phyloP scores from a whole-genome alignment of 1,139 yeast genomes.

The Diutina mesorugosa region DNA sequence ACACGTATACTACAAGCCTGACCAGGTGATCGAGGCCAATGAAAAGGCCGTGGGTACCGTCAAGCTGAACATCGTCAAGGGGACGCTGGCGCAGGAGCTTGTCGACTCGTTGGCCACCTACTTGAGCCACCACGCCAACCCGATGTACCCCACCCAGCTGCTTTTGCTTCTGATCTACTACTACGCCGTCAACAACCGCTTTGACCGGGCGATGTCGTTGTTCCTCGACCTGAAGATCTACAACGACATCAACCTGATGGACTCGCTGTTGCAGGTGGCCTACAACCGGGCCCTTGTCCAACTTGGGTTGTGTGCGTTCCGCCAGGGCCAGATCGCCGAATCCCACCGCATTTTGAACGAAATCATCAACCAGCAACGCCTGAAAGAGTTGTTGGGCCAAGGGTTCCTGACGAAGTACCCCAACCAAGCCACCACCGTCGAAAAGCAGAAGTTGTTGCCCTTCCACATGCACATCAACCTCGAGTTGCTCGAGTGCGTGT shows the following conservation, averaged over 20 bases:
- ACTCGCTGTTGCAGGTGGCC: conserved; percentile 75
- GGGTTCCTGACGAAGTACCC: conserved; percentile 65
- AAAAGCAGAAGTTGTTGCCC: conserved; percentile 80
- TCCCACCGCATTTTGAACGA: conserved; percentile 83
- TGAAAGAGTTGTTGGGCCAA: conserved; percentile 91
- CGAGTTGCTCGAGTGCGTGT: conserved; percentile 89
- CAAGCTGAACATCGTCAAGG: not conserved
- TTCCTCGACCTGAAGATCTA: conserved; percentile 78
- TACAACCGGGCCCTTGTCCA: conserved; percentile 95
- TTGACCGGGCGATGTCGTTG: conserved; percentile 77
- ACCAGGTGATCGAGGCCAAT: conserved; percentile 51
- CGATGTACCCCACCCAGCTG: conserved; percentile 70
- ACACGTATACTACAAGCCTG: conserved; percentile 88
- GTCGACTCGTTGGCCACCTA: conserved; percentile 54
- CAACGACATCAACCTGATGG: conserved; percentile 71
- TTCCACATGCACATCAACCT: conserved; percentile 97
- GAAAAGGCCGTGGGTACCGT: conserved; percentile 64
- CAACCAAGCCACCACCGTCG: conserved; percentile 42
- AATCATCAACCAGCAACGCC: conserved; percentile 74
- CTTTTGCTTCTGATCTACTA: conserved; percentile 79
- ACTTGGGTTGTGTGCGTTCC: conserved; percentile 91
- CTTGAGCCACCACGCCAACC: conserved; percentile 53
- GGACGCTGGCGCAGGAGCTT: conserved; percentile 24
- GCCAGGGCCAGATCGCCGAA: conserved; percentile 76
- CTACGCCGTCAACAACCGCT: conserved; percentile 79